Evolutionary conservation across 805 yeast genomes (phyloP).

Genomic region (Starmerella riodocensis): DNA sequence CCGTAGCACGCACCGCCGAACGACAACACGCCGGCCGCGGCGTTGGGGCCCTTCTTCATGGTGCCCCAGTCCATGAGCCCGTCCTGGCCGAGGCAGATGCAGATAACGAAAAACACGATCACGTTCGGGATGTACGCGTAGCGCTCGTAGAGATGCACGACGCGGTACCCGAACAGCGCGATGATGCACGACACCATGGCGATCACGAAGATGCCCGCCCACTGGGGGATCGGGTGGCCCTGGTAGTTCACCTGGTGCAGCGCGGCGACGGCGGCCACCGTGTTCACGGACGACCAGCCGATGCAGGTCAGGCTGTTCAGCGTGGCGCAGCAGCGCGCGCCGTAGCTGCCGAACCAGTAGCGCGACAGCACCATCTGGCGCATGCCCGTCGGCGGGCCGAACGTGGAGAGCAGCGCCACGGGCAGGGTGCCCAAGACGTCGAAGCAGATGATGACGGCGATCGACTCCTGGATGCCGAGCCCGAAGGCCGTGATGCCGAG

Average conservation of each 20-base stretch:
- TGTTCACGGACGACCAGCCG: constrained; percentile 93
- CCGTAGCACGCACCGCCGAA: constrained; percentile 78
- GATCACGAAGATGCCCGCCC: constrained; percentile 79
- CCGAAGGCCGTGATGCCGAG: constrained; percentile 51
- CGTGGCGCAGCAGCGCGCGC: constrained; percentile 63
- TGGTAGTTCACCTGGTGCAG: constrained; percentile 58
- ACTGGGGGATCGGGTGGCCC: constrained; percentile 50
- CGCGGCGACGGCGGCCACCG: constrained; percentile 77
- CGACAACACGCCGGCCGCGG: constrained; percentile 64
- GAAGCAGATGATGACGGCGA: constrained; percentile 58
- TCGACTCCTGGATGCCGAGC: constrained; percentile 61
- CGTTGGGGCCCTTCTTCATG: constrained; percentile 44
- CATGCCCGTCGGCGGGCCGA: constrained; percentile 73
- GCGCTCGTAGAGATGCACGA: constrained; percentile 70
- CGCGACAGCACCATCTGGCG: constrained; percentile 79
- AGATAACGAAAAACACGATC: constrained; percentile 59
- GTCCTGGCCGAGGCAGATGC: constrained; percentile 59
- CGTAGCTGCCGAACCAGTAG: constrained; percentile 60
- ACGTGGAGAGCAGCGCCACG: constrained; percentile 70
- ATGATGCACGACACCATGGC: constrained; percentile 53
- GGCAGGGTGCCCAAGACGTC: constrained; percentile 57
- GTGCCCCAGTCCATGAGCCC: constrained; percentile 43
- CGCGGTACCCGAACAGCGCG: constrained; percentile 69
- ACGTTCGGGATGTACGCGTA: constrained; percentile 80
- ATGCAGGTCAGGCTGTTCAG: constrained; percentile 75